A percentile compares a stretch with the other conserved stretches of the same genome.
These are phyloP conservation scores for Aspergillus jensenii DNA, from an alignment of 2,329 filamentous ascomycete genomes.

Conservation along the genomic window DNA sequence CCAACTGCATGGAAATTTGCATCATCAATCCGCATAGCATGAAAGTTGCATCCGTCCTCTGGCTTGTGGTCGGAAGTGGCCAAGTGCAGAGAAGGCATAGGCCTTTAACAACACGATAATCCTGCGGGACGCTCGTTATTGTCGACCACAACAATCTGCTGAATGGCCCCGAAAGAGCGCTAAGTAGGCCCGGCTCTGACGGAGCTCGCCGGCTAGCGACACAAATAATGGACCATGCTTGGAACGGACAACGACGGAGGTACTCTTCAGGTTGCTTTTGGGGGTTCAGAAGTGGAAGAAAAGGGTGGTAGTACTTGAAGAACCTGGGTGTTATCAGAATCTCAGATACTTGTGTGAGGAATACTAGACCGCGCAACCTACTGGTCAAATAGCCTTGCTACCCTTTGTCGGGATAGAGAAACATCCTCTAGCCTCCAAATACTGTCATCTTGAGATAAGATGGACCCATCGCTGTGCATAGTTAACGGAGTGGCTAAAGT, in stretches of 20 bases:
- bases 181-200: conserved; percentile 54
- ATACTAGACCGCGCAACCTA: conserved; percentile 17
- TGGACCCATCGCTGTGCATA: conserved; percentile 33
- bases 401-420: conserved; percentile 36
- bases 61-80: conserved; percentile 62
- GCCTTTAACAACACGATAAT: conserved; percentile 63
- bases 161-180: conserved; percentile 50
- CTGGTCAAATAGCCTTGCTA: conserved; percentile 46
- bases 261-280: conserved; percentile 56
- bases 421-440: conserved; percentile 53
- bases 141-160: conserved; percentile 61
- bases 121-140: conserved; percentile 58
- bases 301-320: conserved; percentile 63
- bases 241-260: conserved; percentile 55
- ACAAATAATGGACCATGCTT: conserved; percentile 65
- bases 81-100: conserved; percentile 63
- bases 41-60: conserved; percentile 62
- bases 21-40: conserved; percentile 66
- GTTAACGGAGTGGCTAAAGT: conserved; percentile 34
- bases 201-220: conserved; percentile 61
- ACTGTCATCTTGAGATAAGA: conserved; percentile 37
- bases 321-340: conserved; percentile 45
- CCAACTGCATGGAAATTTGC: conserved; percentile 64
- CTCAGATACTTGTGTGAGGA: neutral
- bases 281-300: conserved; percentile 61